phyloP scores from a whole-genome alignment of 306 rosid species.

The Trifolium subterraneum region DNA sequence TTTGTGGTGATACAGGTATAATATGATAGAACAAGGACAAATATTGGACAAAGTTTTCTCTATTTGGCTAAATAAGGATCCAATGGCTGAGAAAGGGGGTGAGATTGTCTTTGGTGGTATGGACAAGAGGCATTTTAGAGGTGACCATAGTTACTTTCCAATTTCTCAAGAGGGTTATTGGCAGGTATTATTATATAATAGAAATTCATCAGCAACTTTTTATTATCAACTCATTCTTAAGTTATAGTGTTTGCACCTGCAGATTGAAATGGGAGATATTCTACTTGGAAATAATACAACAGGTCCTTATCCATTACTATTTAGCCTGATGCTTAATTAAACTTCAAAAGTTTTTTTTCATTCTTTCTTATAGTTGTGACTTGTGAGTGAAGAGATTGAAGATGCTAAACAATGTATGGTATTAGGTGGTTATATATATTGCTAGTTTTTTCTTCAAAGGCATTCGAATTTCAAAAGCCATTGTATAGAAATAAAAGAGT shows the following conservation, averaged over 20 bases:
- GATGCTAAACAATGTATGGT: slow-evolving; percentile 5
- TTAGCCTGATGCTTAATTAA: slow-evolving; percentile 17
- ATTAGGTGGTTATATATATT: not conserved
- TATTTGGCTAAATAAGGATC: slow-evolving; percentile 50
- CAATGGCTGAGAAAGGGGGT: slow-evolving; percentile 50
- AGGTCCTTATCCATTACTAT: slow-evolving; percentile 51
- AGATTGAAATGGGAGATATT: slow-evolving; percentile 73
- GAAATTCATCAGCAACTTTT: slow-evolving; percentile 30
- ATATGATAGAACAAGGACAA: slow-evolving; percentile 49
- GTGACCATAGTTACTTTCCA: slow-evolving; percentile 71
- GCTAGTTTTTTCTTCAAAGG: slow-evolving; percentile 6
- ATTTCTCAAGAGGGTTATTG: slow-evolving; percentile 67
- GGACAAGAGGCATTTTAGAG: slow-evolving; percentile 66
- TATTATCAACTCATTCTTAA: slow-evolving; percentile 38
- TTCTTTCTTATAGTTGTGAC: slow-evolving; percentile 6
- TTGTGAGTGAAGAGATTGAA: slow-evolving; percentile 19
- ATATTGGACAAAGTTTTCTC: slow-evolving; percentile 44
- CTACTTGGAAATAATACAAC: slow-evolving; percentile 64
- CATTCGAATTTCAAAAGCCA: slow-evolving; percentile 22
- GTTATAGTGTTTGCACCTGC: slow-evolving; percentile 38
- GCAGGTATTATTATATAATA: slow-evolving; percentile 56
- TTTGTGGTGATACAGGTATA: slow-evolving; percentile 47
- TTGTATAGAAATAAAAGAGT: slow-evolving; percentile 10
- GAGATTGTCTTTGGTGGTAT: slow-evolving; percentile 71
- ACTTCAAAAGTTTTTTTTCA: not conserved